These are phyloP conservation scores for Cladophialophora chaetospira DNA, from an alignment of 2,329 filamentous ascomycete species.

Conservation along the genomic window DNA sequence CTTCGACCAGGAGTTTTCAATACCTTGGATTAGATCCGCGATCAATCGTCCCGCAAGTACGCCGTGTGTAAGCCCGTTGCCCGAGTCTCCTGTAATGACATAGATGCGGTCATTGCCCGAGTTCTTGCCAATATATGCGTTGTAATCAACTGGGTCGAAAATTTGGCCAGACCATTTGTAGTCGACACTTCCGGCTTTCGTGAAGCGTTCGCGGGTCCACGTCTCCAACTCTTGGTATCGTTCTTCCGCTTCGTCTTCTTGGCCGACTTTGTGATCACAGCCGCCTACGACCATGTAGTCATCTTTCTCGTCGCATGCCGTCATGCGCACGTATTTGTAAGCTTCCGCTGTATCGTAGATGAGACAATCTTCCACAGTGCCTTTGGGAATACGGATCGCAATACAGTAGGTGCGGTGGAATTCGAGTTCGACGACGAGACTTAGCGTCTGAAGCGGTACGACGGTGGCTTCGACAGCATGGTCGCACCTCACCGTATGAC, in stretches of 20 bases:
- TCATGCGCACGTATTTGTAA: slow-evolving; percentile 60
- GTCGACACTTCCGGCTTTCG: slow-evolving; percentile 52
- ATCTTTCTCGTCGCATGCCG: slow-evolving; percentile 54
- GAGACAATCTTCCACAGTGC: slow-evolving; percentile 55
- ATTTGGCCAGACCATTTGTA: slow-evolving; percentile 62
- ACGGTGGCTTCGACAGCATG: slow-evolving; percentile 58
- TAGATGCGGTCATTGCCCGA: slow-evolving; percentile 55
- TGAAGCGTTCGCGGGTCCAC: slow-evolving; percentile 58
- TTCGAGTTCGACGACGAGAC: slow-evolving; percentile 56
- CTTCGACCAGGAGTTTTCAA: slow-evolving; percentile 36
- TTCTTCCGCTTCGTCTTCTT: slow-evolving; percentile 46
- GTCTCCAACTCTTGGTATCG: slow-evolving; percentile 55
- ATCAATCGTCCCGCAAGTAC: slow-evolving; percentile 56
- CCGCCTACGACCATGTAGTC: slow-evolving; percentile 61
- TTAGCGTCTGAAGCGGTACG: slow-evolving; percentile 59
- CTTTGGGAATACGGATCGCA: slow-evolving; percentile 56
- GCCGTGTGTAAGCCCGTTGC: slow-evolving; percentile 60
- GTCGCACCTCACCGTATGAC: slow-evolving; percentile 51
- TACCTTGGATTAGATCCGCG: slow-evolving; percentile 56
- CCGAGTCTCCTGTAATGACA: slow-evolving; percentile 59
- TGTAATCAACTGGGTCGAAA: slow-evolving; percentile 57
- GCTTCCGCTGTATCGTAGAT: slow-evolving; percentile 58
- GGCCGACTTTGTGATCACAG: slow-evolving; percentile 61
- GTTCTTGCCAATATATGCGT: slow-evolving; percentile 60
- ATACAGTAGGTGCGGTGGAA: slow-evolving; percentile 60